Evolutionary conservation across 768 basidiomycete genomes (phyloP).

Genomic region (Guyanaporus albipodus): DNA sequence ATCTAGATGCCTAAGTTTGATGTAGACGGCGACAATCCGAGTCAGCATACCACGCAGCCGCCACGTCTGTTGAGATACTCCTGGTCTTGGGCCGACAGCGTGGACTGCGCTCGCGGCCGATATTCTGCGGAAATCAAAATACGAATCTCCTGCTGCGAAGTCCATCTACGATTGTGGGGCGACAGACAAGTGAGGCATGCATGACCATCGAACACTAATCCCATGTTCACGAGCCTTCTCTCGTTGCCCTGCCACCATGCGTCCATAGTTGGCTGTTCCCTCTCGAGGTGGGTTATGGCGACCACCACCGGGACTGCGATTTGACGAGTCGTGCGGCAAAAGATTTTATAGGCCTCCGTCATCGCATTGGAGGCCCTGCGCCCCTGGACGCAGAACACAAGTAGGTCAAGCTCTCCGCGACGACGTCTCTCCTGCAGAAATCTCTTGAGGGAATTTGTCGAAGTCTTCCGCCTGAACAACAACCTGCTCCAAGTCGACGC

Average conservation of each 20-base stretch:
- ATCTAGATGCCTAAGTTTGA: not conserved
- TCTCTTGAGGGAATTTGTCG: constrained; percentile 12
- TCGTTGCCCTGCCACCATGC: constrained; percentile 32
- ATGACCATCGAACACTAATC: constrained; percentile 27
- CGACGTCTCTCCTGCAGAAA: constrained; percentile 32
- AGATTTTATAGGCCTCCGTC: constrained; percentile 16
- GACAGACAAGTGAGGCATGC: constrained; percentile 27
- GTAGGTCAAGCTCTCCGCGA: constrained; percentile 17
- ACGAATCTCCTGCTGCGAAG: constrained; percentile 17
- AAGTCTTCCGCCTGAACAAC: constrained; percentile 12
- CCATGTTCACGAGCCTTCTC: constrained; percentile 9
- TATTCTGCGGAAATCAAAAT: constrained; percentile 10
- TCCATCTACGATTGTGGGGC: constrained; percentile 13
- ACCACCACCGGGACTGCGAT: constrained; percentile 35
- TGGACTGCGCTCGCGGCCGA: not conserved
- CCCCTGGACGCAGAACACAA: constrained; percentile 23
- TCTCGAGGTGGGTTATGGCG: constrained; percentile 38
- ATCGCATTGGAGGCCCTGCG: constrained; percentile 15
- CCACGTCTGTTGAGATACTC: constrained; percentile 4
- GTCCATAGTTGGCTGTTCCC: constrained; percentile 27
- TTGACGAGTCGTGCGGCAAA: constrained; percentile 32
- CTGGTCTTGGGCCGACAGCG: not conserved
- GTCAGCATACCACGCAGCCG: constrained; percentile 23
- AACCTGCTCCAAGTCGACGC: not conserved
- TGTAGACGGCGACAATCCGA: not conserved